These are phyloP conservation scores for Pythium aquatile DNA, from an alignment of 352 stramenopile genomes.

Conservation along the genomic window DNA sequence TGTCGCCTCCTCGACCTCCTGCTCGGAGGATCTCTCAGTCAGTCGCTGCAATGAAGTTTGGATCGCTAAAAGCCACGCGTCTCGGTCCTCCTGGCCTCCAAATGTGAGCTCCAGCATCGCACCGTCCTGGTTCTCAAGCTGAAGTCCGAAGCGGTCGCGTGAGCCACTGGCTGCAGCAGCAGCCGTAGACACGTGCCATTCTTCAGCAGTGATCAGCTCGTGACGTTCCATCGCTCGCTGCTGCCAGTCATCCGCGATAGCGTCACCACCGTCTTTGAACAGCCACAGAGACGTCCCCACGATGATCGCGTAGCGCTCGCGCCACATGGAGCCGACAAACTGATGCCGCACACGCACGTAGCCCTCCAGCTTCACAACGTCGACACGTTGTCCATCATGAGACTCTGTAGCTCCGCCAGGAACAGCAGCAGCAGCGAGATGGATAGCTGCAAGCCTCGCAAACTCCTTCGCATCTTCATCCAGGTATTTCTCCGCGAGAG, in stretches of 20 bases:
- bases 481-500: constrained; percentile 52
- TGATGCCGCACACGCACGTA: constrained; percentile 30
- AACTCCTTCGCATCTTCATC: constrained; percentile 56
- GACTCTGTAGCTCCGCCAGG: neutral
- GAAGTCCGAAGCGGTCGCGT: constrained; percentile 37
- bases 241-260: constrained; percentile 27
- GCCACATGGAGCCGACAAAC: constrained; percentile 26
- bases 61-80: constrained; percentile 40
- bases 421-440: constrained; percentile 12
- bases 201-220: constrained; percentile 42
- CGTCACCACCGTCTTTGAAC: constrained; percentile 34
- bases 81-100: constrained; percentile 31
- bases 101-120: constrained; percentile 61
- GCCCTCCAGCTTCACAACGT: constrained; percentile 13
- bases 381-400: neutral
- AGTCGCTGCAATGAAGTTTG: constrained; percentile 7
- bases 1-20: neutral
- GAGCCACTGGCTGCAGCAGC: neutral
- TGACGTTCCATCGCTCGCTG: constrained; percentile 44
- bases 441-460: constrained; percentile 44
- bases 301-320: constrained; percentile 26
- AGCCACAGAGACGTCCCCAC: constrained; percentile 21
- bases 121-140: constrained; percentile 57
- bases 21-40: neutral
- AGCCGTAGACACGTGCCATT: constrained; percentile 28